Base-by-base conservation (phyloP, 2,329 filamentous ascomycete genomes). In the Fusarium paranaense region DNA sequence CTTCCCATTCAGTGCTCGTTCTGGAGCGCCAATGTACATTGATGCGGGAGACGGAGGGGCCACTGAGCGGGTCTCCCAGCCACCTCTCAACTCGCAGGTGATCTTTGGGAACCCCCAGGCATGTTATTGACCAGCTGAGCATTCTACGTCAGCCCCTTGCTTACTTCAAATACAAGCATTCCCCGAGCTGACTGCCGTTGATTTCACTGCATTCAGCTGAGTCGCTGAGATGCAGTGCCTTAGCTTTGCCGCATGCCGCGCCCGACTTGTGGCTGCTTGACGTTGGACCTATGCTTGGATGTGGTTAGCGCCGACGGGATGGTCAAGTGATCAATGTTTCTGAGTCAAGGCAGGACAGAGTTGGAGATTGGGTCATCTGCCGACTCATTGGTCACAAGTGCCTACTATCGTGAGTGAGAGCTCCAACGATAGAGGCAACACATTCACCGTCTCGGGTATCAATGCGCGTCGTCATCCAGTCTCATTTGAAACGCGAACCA, bases 251-350 rank as follows among this genome's bases (percentile, higher is more conserved):
- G 11, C n/a, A 60, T 62, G 25, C 38, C 33, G 25, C 35, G 6
- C 18, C 58, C 40, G 38, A 67, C 27, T 13, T 38, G n/a, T 13
- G 27, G 35, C 50, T 20, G 35, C 33, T 40, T 13, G 20, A 35
- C 18, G 45, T 32, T 50, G 32, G 35, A 62, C 20, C 25, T 30
- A 32, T 25, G 22, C n/a, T 33, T 62, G 58, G 59, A n/a, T 45
- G 27, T 22, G 14, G 47, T 73, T 60, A 40, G 63, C 38, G 27
- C 40, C 33, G 13, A 50, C 25, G 22, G 8, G 14, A 59, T 27
- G 58, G 57, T 72, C 71, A 73, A 74, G 35, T 74, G 71, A 74
- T 33, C 16, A 9, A 11, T 14, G 30, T 52, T 57, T 58, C 40
- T 38, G n/a, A 42, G 38, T 60, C 57, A 60, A 62, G 40, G 30